Conservation (phyloP, 306 rosid genomes). For the Acacia crassicarpa region DNA sequence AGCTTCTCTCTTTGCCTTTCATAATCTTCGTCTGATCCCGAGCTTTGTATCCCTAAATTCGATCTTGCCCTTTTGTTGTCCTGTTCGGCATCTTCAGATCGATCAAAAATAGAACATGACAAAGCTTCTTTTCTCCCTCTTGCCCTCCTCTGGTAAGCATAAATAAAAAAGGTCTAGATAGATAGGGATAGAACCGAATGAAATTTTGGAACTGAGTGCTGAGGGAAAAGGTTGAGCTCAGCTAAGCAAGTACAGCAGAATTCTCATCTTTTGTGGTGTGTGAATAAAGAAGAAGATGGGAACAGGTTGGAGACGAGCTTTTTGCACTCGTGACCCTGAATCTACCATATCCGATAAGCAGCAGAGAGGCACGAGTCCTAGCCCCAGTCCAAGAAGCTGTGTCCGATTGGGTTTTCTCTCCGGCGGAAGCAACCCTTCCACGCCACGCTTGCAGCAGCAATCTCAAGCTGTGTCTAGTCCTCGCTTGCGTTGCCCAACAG, state of each 20-base stretch:
- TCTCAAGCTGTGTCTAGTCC: conserved; percentile 41
- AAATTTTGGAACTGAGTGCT: not conserved
- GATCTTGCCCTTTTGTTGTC: conserved; percentile 54
- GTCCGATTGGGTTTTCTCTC: conserved; percentile 69
- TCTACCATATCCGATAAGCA: conserved; percentile 49
- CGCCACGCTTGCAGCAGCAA: conserved; percentile 40
- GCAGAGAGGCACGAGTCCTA: conserved; percentile 43
- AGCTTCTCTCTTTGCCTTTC: conserved; percentile 31
- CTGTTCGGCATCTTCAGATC: conserved; percentile 47
- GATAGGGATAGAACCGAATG: conserved; percentile 27
- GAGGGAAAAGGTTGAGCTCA: not conserved
- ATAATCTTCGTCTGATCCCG: conserved; percentile 42
- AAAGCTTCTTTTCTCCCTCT: conserved; percentile 33
- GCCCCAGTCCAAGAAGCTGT: conserved; percentile 77
- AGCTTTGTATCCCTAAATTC: conserved; percentile 36
- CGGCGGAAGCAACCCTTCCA: conserved; percentile 70
- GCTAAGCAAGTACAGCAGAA: not conserved
- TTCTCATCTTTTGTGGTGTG: conserved; percentile 2
- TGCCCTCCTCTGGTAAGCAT: conserved; percentile 14
- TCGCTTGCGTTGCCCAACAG: conserved; percentile 56
- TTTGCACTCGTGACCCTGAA: conserved; percentile 78
- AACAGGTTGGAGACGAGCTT: conserved; percentile 95
- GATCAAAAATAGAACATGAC: conserved; percentile 39
- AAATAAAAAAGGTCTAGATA: conserved; percentile 29
- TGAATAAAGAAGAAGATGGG: conserved; percentile 55